Evolutionary conservation across 495 filamentous ascomycete genomes (phyloP).

Genomic region (Friedmanniomyces endolithicus): DNA sequence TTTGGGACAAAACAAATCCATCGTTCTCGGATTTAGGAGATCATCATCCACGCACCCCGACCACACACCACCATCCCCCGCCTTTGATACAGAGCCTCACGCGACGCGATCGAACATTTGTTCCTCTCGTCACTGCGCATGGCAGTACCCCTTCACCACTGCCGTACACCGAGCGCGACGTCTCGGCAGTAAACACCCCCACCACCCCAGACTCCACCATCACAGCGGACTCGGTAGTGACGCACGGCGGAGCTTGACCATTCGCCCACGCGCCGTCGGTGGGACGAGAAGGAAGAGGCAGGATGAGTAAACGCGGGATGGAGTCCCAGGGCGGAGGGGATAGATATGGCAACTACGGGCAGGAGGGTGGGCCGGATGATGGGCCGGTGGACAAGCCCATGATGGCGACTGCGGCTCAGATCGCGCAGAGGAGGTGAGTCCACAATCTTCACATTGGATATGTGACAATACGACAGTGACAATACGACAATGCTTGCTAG

Average conservation of each 20-base stretch:
- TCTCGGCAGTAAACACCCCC: background rate
- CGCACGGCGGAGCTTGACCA: background rate
- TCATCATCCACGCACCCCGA: background rate
- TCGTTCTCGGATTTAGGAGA: background rate
- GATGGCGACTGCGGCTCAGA: conserved; percentile 20
- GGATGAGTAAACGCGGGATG: conserved; percentile 21
- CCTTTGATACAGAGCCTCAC: background rate
- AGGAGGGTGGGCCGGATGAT: background rate
- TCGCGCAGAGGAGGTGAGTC: conserved; percentile 22
- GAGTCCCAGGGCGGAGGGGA: conserved; percentile 17
- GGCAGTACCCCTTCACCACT: background rate
- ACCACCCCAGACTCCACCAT: background rate
- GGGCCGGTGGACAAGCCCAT: conserved; percentile 9
- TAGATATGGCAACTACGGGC: conserved; percentile 15
- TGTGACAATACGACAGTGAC: background rate
- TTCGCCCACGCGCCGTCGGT: background rate
- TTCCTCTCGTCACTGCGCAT: background rate
- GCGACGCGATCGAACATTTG: background rate
- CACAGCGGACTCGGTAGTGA: background rate
- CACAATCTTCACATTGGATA: background rate
- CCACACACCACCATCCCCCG: background rate
- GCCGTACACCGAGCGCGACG: background rate
- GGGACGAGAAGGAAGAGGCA: background rate
- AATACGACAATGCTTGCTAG: background rate
- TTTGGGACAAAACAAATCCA: background rate